A percentile compares a stretch with the other conserved stretches of the same genome.
Evolutionary conservation across 306 rosid species (phyloP).

Genomic region (Trifolium dubium): DNA sequence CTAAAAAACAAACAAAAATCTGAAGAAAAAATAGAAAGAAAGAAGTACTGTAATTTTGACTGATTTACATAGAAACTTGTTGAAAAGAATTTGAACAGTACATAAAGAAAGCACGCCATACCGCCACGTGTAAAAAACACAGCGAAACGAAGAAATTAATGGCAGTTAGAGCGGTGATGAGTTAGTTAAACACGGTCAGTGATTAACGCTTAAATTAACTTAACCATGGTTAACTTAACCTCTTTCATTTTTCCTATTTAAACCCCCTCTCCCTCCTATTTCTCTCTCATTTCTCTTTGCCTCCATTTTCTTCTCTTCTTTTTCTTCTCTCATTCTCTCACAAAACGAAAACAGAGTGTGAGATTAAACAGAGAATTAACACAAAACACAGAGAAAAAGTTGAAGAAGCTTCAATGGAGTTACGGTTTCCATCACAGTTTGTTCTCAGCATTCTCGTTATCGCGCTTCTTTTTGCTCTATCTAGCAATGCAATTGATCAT

Average conservation of each 20-base stretch:
- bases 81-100: neutral
- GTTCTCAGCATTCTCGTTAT: conserved; percentile 38
- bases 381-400: conserved; percentile 1
- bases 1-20: neutral
- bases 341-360: neutral
- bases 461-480: conserved; percentile 36
- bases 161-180: conserved; percentile 64
- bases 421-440: conserved; percentile 38
- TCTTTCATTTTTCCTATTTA: conserved; percentile 51
- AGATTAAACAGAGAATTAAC: neutral
- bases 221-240: conserved; percentile 58
- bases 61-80: neutral
- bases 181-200: conserved; percentile 42
- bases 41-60: neutral
- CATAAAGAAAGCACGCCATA: conserved; percentile 2
- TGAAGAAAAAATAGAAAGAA: neutral
- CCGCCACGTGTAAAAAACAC: conserved; percentile 48
- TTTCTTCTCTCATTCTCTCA: neutral
- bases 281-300: conserved; percentile 43
- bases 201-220: conserved; percentile 32
- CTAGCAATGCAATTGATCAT: conserved; percentile 40
- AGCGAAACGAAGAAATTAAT: conserved; percentile 42
- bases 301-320: conserved; percentile 44
- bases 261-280: conserved; percentile 39
- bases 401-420: conserved; percentile 55